Conservation (phyloP, 2,329 filamentous ascomycete genomes). For the Zymoseptoria crescenta region DNA sequence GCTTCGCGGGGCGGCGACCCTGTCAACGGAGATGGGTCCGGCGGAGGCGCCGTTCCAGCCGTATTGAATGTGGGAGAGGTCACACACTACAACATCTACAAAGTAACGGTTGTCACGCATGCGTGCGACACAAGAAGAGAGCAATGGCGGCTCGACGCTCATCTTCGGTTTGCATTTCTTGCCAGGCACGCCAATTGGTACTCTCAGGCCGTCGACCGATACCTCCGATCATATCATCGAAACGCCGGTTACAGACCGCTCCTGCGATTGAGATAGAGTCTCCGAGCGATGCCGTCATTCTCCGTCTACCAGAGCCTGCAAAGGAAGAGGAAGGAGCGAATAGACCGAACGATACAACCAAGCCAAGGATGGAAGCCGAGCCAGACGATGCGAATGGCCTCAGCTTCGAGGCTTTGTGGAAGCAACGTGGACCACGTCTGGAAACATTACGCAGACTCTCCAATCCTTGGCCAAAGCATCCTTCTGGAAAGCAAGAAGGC, state of each 20-base stretch:
- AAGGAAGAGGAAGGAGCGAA: background rate
- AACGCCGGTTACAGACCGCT: background rate
- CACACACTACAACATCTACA: background rate
- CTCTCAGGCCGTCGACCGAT: background rate
- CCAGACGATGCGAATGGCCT: background rate
- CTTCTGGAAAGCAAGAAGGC: constrained; percentile 1
- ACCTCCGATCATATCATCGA: background rate
- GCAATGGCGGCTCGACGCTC: background rate
- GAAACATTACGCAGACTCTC: constrained; percentile 18
- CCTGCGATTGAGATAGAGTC: background rate
- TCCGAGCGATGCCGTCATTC: background rate
- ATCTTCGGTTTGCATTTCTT: background rate
- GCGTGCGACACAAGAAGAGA: background rate
- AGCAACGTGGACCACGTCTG: constrained; percentile 16
- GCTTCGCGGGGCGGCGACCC: background rate
- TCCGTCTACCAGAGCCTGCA: background rate
- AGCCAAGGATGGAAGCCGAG: background rate
- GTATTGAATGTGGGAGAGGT: background rate
- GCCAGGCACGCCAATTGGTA: background rate
- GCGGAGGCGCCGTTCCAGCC: background rate
- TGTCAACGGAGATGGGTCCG: background rate
- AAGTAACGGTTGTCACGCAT: background rate
- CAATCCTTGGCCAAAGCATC: constrained; percentile 20
- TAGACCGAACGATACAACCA: background rate
- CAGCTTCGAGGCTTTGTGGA: constrained; percentile 19